Conservation (phyloP, 2,329 filamentous ascomycete genomes). For the Lecanoromycetidae sp. region DNA sequence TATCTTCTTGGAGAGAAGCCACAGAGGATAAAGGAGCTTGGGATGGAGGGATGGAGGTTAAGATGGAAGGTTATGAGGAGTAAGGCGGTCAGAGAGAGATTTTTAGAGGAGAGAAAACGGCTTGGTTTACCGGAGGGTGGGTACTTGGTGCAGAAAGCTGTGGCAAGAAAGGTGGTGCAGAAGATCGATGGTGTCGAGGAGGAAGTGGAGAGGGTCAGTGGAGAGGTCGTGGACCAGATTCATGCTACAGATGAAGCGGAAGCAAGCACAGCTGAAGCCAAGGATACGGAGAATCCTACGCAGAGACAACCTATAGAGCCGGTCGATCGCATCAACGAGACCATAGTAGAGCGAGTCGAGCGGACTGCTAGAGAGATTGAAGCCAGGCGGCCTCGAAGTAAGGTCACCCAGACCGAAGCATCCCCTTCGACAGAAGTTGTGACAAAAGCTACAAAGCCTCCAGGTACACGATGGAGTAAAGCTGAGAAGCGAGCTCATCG, state of each 20-base stretch:
- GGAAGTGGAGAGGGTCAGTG: not conserved
- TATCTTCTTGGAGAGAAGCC: slow-evolving; percentile 77
- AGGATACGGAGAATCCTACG: no score
- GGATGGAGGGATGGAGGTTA: slow-evolving; percentile 79
- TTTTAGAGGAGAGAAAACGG: slow-evolving; percentile 47
- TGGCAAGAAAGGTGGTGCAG: not conserved
- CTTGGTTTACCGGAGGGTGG: not conserved
- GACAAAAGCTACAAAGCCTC: no score
- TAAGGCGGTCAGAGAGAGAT: slow-evolving; percentile 50
- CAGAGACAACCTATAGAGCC: no score
- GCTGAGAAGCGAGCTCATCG: no score
- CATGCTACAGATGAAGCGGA: not conserved
- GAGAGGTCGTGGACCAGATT: slow-evolving; percentile 1
- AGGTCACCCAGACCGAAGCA: no score
- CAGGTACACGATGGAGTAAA: no score
- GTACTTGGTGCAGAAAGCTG: not conserved
- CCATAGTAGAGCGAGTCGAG: no score
- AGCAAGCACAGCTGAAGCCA: not conserved
- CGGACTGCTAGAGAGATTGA: no score
- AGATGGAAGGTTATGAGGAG: slow-evolving; percentile 85
- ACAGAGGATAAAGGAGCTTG: slow-evolving; percentile 69
- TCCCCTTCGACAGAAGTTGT: no score
- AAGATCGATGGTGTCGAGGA: not conserved
- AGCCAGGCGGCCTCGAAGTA: no score
- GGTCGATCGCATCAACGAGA: no score